phyloP scores from a whole-genome alignment of 1,139 yeast genomes.

The Nematodospora anomalae region DNA sequence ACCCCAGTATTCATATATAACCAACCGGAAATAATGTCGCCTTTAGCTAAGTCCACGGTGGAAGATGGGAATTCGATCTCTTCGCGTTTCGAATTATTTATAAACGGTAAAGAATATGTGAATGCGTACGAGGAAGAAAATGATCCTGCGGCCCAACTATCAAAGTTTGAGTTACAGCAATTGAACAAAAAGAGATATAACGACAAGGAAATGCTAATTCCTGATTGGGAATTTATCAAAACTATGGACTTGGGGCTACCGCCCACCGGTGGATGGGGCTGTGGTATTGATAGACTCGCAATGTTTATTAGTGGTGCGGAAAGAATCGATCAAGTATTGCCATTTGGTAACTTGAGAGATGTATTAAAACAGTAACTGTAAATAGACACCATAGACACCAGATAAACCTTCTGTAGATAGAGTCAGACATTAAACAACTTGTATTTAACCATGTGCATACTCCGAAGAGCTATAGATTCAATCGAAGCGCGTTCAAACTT shows the following conservation, averaged over 20 bases:
- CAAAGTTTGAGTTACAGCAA: constrained; percentile 62
- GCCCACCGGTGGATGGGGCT: constrained; percentile 98
- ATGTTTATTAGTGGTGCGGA: constrained; percentile 69
- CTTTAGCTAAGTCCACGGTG: constrained; percentile 70
- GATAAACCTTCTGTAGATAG: too few relatives aligned
- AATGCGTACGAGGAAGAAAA: constrained; percentile 98
- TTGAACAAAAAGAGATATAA: constrained; percentile 42
- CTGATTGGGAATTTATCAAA: constrained; percentile 70
- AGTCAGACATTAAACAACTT: too few relatives aligned
- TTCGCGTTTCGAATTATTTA: constrained; percentile 79
- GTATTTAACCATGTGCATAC: too few relatives aligned
- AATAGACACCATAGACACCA: too few relatives aligned
- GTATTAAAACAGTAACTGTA: constrained; percentile 33
- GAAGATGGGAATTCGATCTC: constrained; percentile 47
- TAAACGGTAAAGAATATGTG: constrained; percentile 76
- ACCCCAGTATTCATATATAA: constrained; percentile 74
- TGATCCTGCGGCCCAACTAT: constrained; percentile 66
- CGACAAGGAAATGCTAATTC: constrained; percentile 65
- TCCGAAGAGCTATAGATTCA: too few relatives aligned
- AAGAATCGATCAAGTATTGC: constrained; percentile 76
- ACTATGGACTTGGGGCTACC: constrained; percentile 93
- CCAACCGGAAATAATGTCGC: constrained; percentile 85
- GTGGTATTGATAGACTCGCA: constrained; percentile 86
- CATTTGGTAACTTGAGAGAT: constrained; percentile 80
- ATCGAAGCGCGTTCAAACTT: too few relatives aligned